A percentile compares a stretch with the other conserved stretches of the same genome.
These are phyloP conservation scores for Fusarium hainanense DNA, from an alignment of 2,329 filamentous ascomycete species.

Conservation along the genomic window DNA sequence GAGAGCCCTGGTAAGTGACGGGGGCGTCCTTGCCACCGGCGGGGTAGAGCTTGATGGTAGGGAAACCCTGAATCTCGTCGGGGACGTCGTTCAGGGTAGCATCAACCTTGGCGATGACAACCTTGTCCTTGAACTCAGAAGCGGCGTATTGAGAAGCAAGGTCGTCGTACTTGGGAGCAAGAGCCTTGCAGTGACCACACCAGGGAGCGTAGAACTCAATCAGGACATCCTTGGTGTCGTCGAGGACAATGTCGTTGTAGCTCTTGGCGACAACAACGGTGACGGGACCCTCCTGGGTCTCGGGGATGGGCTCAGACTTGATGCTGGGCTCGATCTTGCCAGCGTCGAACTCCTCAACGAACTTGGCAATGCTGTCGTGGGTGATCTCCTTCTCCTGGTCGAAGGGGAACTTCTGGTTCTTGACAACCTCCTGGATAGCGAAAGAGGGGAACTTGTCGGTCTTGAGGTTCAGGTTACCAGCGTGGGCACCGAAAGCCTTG, in stretches of 20 bases:
- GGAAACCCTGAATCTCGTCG: constrained; percentile 97
- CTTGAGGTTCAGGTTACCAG: constrained; percentile 96
- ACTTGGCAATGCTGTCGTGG: constrained; percentile 76
- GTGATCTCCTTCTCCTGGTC: constrained; percentile 85
- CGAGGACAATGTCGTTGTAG: constrained; percentile 91
- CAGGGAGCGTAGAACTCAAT: constrained; percentile 99
- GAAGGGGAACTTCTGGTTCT: constrained; percentile 98
- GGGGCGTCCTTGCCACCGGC: constrained; percentile 88
- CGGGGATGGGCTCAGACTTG: constrained; percentile 97
- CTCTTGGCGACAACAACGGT: constrained; percentile 90
- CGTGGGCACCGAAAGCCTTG: constrained; percentile 92
- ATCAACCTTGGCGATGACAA: constrained; percentile 97
- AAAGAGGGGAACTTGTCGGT: constrained; percentile 96
- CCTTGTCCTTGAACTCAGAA: constrained; percentile 83
- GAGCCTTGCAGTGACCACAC: constrained; percentile 99
- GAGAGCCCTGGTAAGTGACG: constrained; percentile 86
- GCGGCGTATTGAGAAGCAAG: constrained; percentile 81
- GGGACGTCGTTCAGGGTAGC: constrained; percentile 96
- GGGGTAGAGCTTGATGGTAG: constrained; percentile 97
- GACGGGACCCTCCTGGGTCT: constrained; percentile 91
- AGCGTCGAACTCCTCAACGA: constrained; percentile 84
- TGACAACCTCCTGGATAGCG: constrained; percentile 93
- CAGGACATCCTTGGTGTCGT: constrained; percentile 96
- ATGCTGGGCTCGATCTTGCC: constrained; percentile 96
- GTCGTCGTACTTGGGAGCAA: constrained; percentile 96